Percentiles rank a stretch among this genome's conserved stretches.
These are phyloP conservation scores for Rhododendron simsii DNA, from an alignment of 148 eudicot genomes.

Conservation along the genomic window DNA sequence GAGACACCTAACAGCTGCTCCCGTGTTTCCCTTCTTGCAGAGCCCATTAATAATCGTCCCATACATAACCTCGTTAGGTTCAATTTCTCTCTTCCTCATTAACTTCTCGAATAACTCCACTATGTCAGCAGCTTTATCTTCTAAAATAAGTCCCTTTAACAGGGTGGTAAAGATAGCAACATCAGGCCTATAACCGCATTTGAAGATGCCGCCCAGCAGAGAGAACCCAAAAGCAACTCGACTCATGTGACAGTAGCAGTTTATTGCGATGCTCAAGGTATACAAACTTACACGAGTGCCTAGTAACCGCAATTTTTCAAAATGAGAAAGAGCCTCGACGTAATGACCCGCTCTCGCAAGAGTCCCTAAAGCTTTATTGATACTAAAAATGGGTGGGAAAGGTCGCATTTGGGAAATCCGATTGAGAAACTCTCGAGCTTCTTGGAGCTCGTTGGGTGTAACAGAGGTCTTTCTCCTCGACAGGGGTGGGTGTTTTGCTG, in stretches of 20 bases:
- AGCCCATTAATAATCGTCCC: slow-evolving; percentile 9
- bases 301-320: not conserved
- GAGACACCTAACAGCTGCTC: not conserved
- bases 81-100: not conserved
- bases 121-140: slow-evolving; percentile 1
- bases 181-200: not conserved
- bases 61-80: not conserved
- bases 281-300: not conserved
- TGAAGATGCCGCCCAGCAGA: not conserved
- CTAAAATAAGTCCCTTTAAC: not conserved
- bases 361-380: not conserved
- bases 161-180: not conserved
- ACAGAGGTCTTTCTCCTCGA: too few relatives aligned
- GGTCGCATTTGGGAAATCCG: not conserved
- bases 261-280: not conserved
- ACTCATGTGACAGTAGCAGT: not conserved
- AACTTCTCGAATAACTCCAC: not conserved
- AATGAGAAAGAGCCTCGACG: not conserved
- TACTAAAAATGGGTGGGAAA: not conserved
- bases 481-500: too few relatives aligned
- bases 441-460: not conserved
- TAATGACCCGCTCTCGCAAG: not conserved
- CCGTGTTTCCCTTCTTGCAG: slow-evolving; percentile 11
- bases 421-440: not conserved
- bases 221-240: not conserved